These are phyloP conservation scores for Rhodamnia argentea DNA, from an alignment of 345 rosid species.

Conservation along the genomic window DNA sequence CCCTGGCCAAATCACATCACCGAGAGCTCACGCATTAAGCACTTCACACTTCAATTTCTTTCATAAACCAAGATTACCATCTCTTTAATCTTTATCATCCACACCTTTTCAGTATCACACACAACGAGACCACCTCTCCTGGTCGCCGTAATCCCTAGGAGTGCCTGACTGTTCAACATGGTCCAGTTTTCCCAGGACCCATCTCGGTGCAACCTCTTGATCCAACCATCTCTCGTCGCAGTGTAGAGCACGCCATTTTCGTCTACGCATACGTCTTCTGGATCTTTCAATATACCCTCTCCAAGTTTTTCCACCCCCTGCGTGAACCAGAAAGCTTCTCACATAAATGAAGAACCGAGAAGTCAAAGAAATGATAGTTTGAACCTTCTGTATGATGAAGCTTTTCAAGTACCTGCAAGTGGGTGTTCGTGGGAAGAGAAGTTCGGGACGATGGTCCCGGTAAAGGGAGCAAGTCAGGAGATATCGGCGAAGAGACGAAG, in stretches of 20 bases:
- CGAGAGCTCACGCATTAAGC: neutral
- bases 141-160: conserved; percentile 33
- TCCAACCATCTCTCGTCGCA: conserved; percentile 45
- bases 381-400: neutral
- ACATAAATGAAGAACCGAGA: neutral
- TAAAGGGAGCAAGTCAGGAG: conserved; percentile 15
- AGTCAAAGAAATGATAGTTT: neutral
- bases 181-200: conserved; percentile 41
- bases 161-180: conserved; percentile 8
- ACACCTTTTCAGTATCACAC: conserved; percentile 28
- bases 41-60: neutral
- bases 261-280: conserved; percentile 32
- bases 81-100: neutral
- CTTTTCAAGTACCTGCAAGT: conserved; percentile 25
- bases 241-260: conserved; percentile 27
- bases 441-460: conserved; percentile 9
- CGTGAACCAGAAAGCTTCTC: neutral
- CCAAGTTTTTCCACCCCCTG: conserved; percentile 28
- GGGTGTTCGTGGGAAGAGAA: conserved; percentile 15
- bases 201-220: conserved; percentile 26
- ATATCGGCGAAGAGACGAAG: conserved; percentile 36
- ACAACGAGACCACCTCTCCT: conserved; percentile 25
- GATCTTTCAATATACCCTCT: conserved; percentile 25
- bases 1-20: conserved; percentile 15
- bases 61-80: neutral